Base-by-base conservation (phyloP, 2,329 filamentous ascomycete genomes). In the Corynespora cassiicola region DNA sequence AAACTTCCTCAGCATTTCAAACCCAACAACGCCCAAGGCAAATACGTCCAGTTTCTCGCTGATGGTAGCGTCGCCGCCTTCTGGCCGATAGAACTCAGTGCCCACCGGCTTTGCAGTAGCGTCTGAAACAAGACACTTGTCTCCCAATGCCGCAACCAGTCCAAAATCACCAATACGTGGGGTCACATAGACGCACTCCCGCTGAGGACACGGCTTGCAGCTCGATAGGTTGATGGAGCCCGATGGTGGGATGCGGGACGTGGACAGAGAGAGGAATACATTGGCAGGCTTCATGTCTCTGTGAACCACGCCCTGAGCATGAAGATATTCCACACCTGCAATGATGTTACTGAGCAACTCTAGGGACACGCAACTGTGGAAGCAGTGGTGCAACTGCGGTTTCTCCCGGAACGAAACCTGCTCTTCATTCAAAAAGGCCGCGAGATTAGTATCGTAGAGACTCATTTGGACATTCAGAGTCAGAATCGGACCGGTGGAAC, bases 151-250 rank as follows among this genome's bases (percentile, higher is more conserved):
- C 7, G 80, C 78, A 4, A 84, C 82, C 4, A 86, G 75, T 2
- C 84, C 84, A 53, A 87, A 87, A 54, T 87, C 84, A 2, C 84
- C 84, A 36, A 87, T 86, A 4, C 81, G 76, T 8, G 84, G 80
- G 24, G 75, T 77, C 20, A 81, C 66, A 42, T 76, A 78, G 10
- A 73, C 52, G 15, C 55, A 51, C 2, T 54, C 53, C 7, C 56
- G 45, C 5, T 43, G 41, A 2, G 54, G 42, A 42, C 81, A 86
- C 1, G 69, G 50, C 7, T 54, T 50, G 50, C 80, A 83, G 1
- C 51, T 60, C 1, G 70, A 66, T 1, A 77, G 53, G 27, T 78
- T 66, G n/a, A 77, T 67, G 14, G 70, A 74, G 12, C 77, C 74
- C 4, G 72, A 62, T 1, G 70, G 67, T 28, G 56, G 57, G 9